phyloP scores from a whole-genome alignment of 1,139 yeast species.

The Oligophagozyma castellii region DNA sequence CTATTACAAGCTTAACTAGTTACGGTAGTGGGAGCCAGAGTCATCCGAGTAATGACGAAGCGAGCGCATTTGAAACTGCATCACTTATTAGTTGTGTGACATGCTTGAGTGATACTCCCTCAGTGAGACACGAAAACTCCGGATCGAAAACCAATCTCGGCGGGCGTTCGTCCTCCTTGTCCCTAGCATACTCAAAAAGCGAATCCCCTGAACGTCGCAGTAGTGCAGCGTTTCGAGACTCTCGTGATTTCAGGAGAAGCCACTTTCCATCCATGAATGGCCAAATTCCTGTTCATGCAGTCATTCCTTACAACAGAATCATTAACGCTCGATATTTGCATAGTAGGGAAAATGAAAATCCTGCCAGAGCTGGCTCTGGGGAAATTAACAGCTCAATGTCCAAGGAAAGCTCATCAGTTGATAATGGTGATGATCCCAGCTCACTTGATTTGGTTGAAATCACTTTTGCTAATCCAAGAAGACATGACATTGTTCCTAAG shows the following conservation, averaged over 20 bases:
- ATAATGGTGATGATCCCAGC: background rate
- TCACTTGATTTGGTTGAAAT: constrained; percentile 12
- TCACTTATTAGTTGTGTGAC: constrained; percentile 24
- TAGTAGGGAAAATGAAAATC: too few species aligned
- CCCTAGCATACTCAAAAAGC: too few species aligned
- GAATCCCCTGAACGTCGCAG: background rate
- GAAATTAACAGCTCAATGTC: background rate
- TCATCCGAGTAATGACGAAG: too few species aligned
- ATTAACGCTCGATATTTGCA: constrained; percentile 15
- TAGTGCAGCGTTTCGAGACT: constrained; percentile 3
- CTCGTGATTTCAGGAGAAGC: background rate
- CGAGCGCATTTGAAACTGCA: constrained; percentile 19
- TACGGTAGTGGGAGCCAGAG: too few species aligned
- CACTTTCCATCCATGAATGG: background rate
- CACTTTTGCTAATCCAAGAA: constrained; percentile 23
- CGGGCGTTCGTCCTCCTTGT: too few species aligned
- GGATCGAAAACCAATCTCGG: too few species aligned
- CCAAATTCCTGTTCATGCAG: constrained; percentile 18
- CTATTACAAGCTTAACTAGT: too few species aligned
- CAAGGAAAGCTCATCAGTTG: background rate
- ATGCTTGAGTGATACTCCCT: constrained; percentile 13
- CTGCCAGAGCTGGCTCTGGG: background rate
- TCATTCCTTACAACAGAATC: constrained; percentile 23
- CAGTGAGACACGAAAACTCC: too few species aligned
- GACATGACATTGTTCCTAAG: constrained; percentile 23